Conservation (phyloP, 805 yeast genomes). For the Saturnispora zaruensis region DNA sequence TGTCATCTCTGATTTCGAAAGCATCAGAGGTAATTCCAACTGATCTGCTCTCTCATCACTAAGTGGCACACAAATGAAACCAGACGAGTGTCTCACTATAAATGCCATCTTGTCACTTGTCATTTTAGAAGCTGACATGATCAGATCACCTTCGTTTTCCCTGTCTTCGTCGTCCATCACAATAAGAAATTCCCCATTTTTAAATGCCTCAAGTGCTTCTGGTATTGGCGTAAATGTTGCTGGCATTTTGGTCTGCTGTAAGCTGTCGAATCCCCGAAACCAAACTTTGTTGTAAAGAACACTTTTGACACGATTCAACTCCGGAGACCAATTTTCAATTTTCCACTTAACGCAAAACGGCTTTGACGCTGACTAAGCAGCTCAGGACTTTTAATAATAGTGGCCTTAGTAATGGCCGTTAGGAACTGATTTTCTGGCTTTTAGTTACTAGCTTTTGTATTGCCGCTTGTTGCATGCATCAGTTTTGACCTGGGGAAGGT, state of each 20-base stretch:
- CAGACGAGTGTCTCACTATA: constrained; percentile 76
- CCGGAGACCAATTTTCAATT: neutral
- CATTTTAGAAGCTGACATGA: constrained; percentile 78
- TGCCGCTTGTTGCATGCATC: no score
- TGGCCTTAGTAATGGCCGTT: neutral
- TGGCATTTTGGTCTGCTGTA: neutral
- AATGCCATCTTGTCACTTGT: constrained; percentile 91
- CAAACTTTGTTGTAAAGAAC: neutral
- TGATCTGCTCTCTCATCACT: constrained; percentile 69
- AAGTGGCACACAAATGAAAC: constrained; percentile 90
- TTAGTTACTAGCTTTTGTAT: neutral
- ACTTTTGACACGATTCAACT: neutral
- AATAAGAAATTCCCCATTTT: constrained; percentile 72
- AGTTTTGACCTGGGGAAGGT: no score
- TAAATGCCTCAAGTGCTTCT: constrained; percentile 65
- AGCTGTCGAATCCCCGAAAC: neutral
- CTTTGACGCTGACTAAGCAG: constrained; percentile 5
- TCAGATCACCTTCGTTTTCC: constrained; percentile 96
- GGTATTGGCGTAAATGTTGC: constrained; percentile 44
- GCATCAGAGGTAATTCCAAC: constrained; percentile 74
- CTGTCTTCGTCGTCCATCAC: constrained; percentile 97
- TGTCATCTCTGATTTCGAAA: constrained; percentile 35
- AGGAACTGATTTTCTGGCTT: no score
- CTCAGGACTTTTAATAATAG: neutral
- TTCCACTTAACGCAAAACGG: neutral